Percentiles rank a stretch among this genome's conserved stretches.
phyloP scores from a whole-genome alignment of 1,284 basidiomycete genomes.

The Gomphus bonarii region DNA sequence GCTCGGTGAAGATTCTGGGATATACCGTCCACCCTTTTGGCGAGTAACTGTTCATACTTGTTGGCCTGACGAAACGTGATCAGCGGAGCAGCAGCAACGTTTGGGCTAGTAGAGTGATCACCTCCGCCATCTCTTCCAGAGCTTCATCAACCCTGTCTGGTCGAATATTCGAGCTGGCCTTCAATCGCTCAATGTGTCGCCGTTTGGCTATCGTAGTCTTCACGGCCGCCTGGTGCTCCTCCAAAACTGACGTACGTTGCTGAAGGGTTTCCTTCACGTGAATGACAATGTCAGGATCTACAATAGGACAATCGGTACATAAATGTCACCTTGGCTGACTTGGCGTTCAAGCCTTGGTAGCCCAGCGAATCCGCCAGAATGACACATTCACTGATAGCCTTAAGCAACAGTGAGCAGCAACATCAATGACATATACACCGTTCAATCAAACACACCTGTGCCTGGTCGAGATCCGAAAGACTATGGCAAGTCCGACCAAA shows the following conservation, averaged over 20 bases:
- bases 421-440: neutral
- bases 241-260: slow-evolving; percentile 79
- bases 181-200: slow-evolving; percentile 81
- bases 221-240: slow-evolving; percentile 85
- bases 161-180: slow-evolving; percentile 79
- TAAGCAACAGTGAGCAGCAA: neutral
- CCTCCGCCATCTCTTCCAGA: slow-evolving; percentile 89
- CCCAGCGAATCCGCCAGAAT: slow-evolving; percentile 85
- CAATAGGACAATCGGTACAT: neutral
- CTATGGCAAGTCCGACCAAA: slow-evolving; percentile 80
- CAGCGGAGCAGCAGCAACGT: slow-evolving; percentile 14
- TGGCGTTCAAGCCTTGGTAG: slow-evolving; percentile 91
- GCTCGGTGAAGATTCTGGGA: slow-evolving; percentile 84
- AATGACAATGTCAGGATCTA: neutral
- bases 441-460: slow-evolving; percentile 37
- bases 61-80: slow-evolving; percentile 49
- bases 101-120: slow-evolving; percentile 20
- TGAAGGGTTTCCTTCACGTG: slow-evolving; percentile 58
- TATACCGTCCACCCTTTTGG: slow-evolving; percentile 76
- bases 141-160: slow-evolving; percentile 87
- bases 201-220: slow-evolving; percentile 89
- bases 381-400: slow-evolving; percentile 83
- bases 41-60: slow-evolving; percentile 76
- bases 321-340: slow-evolving; percentile 62
- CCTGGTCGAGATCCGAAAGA: slow-evolving; percentile 74